Base-by-base conservation (phyloP, 345 rosid species). In the Erodium maritimum region DNA sequence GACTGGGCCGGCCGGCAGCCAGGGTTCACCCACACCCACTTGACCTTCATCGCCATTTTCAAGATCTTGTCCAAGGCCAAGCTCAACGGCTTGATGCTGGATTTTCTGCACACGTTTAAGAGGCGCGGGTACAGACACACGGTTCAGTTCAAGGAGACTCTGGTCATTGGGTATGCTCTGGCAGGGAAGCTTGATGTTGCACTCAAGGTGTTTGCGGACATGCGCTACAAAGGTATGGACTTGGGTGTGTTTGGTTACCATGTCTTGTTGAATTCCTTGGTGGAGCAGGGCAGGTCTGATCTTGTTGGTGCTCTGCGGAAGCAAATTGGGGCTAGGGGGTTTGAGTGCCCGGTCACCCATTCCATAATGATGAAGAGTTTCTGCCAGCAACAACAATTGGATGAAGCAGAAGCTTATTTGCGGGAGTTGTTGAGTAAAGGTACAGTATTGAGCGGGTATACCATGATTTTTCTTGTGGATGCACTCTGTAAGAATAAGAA, bases 1-100 rank as follows among this genome's bases (percentile, higher is more conserved):
- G 99, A 87, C 50, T 93, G 99, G 99, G 95, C 86, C 1, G 94
- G 94, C 18, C 80, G 74, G 13, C 96, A 87, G 59, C 75, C 64
- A 0, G 79, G 82, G 1, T 93, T 77, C 46, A 33, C 56, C 54
- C 99, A 86, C 60, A 79, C 94, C 1, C 84, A 84, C 1, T 74
- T 72, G 20, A 83, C 95, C 6, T 87, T 71, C 60, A 69, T 77
- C 21, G 89, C 96, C 23, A 75, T 89, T 19, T 81, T 85, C 67
- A 87, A 80, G 73, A 85, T 87, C 73, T 81, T 89, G 5, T 68
- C 82, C 1, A 65, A 54, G 23, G 79, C 83, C 5, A 76, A 82
- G 69, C 75, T 58, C 24, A 66, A 65, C 70, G 54, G 75, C 17
- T 52, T 79, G 52, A 66, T 78, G 72, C 18, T 79, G 16, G 82